Evolutionary conservation across 139 green algal species (phyloP).

Genomic region (Asterochloris erici): DNA sequence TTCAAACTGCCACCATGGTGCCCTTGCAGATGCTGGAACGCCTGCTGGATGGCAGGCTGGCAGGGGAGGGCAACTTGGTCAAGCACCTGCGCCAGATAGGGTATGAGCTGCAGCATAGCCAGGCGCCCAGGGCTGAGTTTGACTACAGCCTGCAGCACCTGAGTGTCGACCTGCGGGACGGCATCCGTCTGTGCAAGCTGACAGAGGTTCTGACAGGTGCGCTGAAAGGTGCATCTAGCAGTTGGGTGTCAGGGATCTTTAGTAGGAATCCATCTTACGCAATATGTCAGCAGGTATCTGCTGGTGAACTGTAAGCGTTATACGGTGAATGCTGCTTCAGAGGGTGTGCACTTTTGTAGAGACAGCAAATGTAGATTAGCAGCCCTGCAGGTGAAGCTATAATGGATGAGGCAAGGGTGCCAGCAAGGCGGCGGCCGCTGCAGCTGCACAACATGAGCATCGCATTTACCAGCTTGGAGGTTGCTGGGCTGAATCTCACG

Average conservation of each 20-base stretch:
- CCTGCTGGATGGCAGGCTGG: slow-evolving; percentile 59
- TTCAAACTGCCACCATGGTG: neutral
- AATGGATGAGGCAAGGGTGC: slow-evolving; percentile 32
- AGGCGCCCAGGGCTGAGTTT: slow-evolving; percentile 63
- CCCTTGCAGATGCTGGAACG: slow-evolving; percentile 44
- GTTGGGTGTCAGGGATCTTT: neutral
- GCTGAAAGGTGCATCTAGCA: neutral
- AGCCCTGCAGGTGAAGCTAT: slow-evolving; percentile 12
- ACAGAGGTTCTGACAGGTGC: slow-evolving; percentile 58
- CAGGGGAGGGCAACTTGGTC: slow-evolving; percentile 69
- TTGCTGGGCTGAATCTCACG: slow-evolving; percentile 18
- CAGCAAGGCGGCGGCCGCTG: slow-evolving; percentile 37
- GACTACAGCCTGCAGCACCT: slow-evolving; percentile 58
- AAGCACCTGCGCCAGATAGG: slow-evolving; percentile 66
- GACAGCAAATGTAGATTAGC: neutral
- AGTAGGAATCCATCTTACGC: neutral
- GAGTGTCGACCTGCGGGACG: slow-evolving; percentile 66
- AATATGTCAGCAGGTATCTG: neutral
- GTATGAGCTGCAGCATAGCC: slow-evolving; percentile 57
- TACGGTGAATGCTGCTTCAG: neutral
- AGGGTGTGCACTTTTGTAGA: neutral
- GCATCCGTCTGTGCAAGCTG: slow-evolving; percentile 65
- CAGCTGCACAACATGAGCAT: slow-evolving; percentile 54
- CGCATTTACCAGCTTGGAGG: slow-evolving; percentile 31
- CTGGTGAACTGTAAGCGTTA: neutral